phyloP scores from a whole-genome alignment of 768 basidiomycete genomes.

The Thelephora ganbajun region DNA sequence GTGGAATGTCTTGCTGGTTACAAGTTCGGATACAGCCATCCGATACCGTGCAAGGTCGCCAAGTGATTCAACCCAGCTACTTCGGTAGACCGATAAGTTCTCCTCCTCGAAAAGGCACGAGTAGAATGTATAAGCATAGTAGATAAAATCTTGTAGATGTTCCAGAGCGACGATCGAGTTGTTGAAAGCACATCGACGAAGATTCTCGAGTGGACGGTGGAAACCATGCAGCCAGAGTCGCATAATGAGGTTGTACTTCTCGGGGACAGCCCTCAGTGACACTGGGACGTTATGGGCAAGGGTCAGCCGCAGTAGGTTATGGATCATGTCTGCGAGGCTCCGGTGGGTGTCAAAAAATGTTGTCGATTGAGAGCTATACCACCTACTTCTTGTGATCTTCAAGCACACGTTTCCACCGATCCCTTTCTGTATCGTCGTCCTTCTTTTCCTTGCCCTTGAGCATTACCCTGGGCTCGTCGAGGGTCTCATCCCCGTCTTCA shows the following conservation, averaged over 20 bases:
- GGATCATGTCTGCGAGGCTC: conserved; percentile 84
- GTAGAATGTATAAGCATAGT: conserved; percentile 92
- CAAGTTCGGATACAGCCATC: conserved; percentile 89
- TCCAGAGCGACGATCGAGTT: conserved; percentile 63
- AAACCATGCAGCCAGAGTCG: conserved; percentile 89
- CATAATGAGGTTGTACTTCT: conserved; percentile 90
- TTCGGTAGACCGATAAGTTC: conserved; percentile 50
- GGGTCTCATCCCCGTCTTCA: conserved; percentile 43
- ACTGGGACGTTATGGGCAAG: conserved; percentile 80
- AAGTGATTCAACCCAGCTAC: conserved; percentile 90
- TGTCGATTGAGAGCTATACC: conserved; percentile 2
- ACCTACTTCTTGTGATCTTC: conserved; percentile 76
- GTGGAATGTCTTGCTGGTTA: conserved; percentile 29
- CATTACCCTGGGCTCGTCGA: conserved; percentile 25
- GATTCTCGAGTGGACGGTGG: conserved; percentile 78
- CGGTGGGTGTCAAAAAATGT: background rate
- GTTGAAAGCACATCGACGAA: conserved; percentile 68
- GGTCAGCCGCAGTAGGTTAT: conserved; percentile 75
- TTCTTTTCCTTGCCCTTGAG: conserved; percentile 12
- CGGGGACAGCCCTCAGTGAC: conserved; percentile 78
- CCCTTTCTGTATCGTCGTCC: conserved; percentile 45
- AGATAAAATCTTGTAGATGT: conserved; percentile 87
- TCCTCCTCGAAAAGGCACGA: conserved; percentile 79
- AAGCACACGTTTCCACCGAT: conserved; percentile 63
- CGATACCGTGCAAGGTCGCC: conserved; percentile 92